These are phyloP conservation scores for Phytophthora multivora DNA, from an alignment of 352 stramenopile species.

Conservation along the genomic window DNA sequence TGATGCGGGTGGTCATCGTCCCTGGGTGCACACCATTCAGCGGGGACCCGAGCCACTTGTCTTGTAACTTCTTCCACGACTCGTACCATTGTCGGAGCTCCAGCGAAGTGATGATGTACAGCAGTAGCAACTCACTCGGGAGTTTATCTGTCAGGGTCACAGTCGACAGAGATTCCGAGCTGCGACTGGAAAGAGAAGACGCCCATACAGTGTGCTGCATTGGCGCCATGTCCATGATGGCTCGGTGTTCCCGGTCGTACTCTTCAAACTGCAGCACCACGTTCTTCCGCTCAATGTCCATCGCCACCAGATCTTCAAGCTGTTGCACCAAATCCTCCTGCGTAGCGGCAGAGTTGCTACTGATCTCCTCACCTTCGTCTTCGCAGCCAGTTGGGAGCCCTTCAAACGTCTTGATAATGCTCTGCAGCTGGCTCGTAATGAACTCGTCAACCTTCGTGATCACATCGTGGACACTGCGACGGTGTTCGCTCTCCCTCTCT, in stretches of 20 bases:
- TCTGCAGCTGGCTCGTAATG: constrained; percentile 41
- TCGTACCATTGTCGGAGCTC: constrained; percentile 63
- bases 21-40: constrained; percentile 49
- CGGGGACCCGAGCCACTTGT: constrained; percentile 51
- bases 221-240: constrained; percentile 31
- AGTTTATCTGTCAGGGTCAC: constrained; percentile 33
- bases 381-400: constrained; percentile 38
- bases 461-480: constrained; percentile 60
- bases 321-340: constrained; percentile 40
- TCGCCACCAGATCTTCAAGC: constrained; percentile 55
- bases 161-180: constrained; percentile 7
- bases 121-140: constrained; percentile 49
- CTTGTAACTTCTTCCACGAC: constrained; percentile 50
- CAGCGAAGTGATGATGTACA: constrained; percentile 59
- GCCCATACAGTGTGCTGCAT: constrained; percentile 16
- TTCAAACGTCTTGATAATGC: constrained; percentile 42
- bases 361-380: constrained; percentile 3
- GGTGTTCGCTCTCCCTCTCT: constrained; percentile 64
- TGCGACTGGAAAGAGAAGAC: not conserved
- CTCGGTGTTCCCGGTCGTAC: constrained; percentile 59
- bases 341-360: not conserved
- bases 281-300: constrained; percentile 51
- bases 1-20: constrained; percentile 58
- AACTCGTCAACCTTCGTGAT: constrained; percentile 51
- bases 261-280: constrained; percentile 42